Percentiles rank a stretch among this genome's conserved stretches.
These are phyloP conservation scores for Phanerochaete sordida DNA, from an alignment of 768 basidiomycete genomes.

Conservation along the genomic window DNA sequence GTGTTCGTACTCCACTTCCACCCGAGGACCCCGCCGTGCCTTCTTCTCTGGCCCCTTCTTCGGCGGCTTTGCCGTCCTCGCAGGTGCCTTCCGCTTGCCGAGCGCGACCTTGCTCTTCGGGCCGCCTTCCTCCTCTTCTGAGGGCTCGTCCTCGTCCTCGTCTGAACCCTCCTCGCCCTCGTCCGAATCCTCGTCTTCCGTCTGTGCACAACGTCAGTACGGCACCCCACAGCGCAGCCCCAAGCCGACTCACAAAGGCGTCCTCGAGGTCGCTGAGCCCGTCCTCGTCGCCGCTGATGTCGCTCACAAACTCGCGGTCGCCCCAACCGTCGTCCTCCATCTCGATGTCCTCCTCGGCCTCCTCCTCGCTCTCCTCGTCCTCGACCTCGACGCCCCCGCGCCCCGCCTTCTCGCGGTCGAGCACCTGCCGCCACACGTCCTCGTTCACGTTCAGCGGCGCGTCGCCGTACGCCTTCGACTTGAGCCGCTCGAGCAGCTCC, in stretches of 20 bases:
- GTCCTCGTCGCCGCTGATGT: conserved; percentile 50
- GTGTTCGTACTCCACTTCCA: conserved; percentile 97
- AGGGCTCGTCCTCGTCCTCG: conserved; percentile 38
- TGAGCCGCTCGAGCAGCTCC: conserved; percentile 92
- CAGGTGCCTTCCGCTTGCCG: conserved; percentile 65
- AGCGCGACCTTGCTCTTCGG: conserved; percentile 34
- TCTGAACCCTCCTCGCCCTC: conserved; percentile 43
- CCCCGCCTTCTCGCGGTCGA: conserved; percentile 71
- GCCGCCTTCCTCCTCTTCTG: conserved; percentile 39
- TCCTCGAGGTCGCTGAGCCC: conserved; percentile 68
- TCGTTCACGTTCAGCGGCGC: conserved; percentile 98
- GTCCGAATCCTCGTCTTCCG: conserved; percentile 37
- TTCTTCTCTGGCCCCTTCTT: conserved; percentile 59
- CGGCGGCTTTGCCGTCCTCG: conserved; percentile 38
- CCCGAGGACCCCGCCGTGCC: conserved; percentile 69
- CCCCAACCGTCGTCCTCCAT: conserved; percentile 46
- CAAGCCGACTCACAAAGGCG: conserved; percentile 44
- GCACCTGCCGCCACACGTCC: conserved; percentile 88
- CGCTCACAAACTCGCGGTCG: conserved; percentile 57
- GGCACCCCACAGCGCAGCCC: not conserved
- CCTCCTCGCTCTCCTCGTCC: conserved; percentile 43
- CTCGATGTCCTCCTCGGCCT: conserved; percentile 52
- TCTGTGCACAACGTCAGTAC: not conserved
- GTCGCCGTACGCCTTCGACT: conserved; percentile 96
- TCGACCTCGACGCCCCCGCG: conserved; percentile 43